Conservation (phyloP, 352 stramenopile species). For the Saprolegnia parasitica region DNA sequence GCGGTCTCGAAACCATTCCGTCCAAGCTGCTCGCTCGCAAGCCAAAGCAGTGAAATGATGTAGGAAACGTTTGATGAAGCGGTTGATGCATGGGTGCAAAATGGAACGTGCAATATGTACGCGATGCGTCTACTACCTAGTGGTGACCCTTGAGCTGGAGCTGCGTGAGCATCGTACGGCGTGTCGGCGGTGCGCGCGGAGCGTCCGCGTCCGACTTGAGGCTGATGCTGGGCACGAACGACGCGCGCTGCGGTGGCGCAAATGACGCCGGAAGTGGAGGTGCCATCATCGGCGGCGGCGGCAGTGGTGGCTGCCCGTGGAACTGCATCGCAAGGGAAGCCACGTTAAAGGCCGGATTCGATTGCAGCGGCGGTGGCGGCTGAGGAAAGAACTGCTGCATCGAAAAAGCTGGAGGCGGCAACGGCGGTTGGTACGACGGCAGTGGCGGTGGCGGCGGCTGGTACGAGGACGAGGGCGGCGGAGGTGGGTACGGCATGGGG, state of each 20-base stretch:
- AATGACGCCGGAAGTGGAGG: slow-evolving; percentile 31
- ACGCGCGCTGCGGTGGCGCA: slow-evolving; percentile 31
- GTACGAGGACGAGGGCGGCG: slow-evolving; percentile 30
- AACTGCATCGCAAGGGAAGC: slow-evolving; percentile 79
- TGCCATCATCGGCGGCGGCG: slow-evolving; percentile 34
- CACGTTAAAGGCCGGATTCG: slow-evolving; percentile 40
- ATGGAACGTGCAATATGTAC: slow-evolving; percentile 1
- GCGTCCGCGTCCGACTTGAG: slow-evolving; percentile 64
- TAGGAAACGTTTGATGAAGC: background rate
- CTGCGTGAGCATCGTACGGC: background rate
- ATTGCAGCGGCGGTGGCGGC: slow-evolving; percentile 15
- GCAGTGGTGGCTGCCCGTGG: slow-evolving; percentile 38
- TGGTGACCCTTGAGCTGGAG: slow-evolving; percentile 10
- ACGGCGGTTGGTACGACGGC: slow-evolving; percentile 35
- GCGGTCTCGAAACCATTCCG: slow-evolving; percentile 87
- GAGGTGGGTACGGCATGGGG: slow-evolving; percentile 20
- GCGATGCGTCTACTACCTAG: background rate
- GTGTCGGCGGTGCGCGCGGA: slow-evolving; percentile 33
- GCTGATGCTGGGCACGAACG: slow-evolving; percentile 73
- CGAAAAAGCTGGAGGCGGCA: slow-evolving; percentile 30
- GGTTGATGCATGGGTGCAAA: slow-evolving; percentile 8
- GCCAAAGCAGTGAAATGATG: background rate
- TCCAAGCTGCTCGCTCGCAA: slow-evolving; percentile 53
- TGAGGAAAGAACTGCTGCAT: slow-evolving; percentile 27
- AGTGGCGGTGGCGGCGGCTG: slow-evolving; percentile 29